phyloP scores from a whole-genome alignment of 805 yeast species.

The Groenewaldozyma salmanticensis region DNA sequence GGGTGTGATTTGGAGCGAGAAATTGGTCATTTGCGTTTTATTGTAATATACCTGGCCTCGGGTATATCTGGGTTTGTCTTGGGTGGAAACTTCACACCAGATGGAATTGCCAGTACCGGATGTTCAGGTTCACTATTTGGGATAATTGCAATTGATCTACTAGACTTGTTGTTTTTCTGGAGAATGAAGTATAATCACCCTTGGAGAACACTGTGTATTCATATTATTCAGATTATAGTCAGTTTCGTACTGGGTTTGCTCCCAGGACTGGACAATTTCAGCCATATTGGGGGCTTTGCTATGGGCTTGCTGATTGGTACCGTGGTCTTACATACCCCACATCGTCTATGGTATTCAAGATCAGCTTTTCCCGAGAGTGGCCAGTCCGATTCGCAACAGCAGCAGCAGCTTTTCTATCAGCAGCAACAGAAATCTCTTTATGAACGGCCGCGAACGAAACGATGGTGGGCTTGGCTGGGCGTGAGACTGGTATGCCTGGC shows the following conservation, averaged over 20 bases:
- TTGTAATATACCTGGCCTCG: constrained; percentile 45
- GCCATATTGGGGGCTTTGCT: constrained; percentile 68
- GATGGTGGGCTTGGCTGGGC: constrained; percentile 44
- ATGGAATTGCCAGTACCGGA: constrained; percentile 58
- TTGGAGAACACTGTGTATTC: constrained; percentile 34
- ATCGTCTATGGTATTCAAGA: constrained; percentile 12
- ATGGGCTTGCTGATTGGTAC: constrained; percentile 46
- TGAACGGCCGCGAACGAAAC: constrained; percentile 18
- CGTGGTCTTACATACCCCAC: constrained; percentile 47
- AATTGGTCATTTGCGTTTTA: constrained; percentile 46
- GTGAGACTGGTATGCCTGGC: constrained; percentile 38
- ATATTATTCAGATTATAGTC: constrained; percentile 48
- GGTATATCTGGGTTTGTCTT: constrained; percentile 60
- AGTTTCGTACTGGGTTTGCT: constrained; percentile 54
- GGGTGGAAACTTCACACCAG: constrained; percentile 61
- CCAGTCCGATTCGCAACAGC: neutral
- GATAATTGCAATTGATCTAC: constrained; percentile 49
- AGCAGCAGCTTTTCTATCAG: constrained; percentile 4
- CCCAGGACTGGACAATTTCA: constrained; percentile 67
- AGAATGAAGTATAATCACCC: constrained; percentile 37
- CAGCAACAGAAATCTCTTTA: constrained; percentile 11
- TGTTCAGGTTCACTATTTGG: constrained; percentile 69
- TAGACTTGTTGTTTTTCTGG: constrained; percentile 44
- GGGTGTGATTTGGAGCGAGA: constrained; percentile 50
- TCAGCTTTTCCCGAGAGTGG: neutral